Conservation (phyloP, 257 asterid species). For the Nyctanthes arbortristis region DNA sequence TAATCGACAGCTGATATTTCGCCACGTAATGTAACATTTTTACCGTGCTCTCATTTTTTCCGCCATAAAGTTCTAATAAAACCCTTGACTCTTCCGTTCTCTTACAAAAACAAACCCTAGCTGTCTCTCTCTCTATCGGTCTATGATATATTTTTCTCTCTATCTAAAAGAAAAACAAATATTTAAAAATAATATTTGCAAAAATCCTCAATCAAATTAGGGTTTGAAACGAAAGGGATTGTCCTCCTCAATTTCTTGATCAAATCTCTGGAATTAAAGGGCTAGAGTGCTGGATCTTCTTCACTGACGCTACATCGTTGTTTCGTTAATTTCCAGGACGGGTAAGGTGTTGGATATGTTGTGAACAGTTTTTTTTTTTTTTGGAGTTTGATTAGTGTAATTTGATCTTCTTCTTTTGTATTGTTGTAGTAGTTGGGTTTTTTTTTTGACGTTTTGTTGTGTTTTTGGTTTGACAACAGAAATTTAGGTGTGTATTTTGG, state of each 20-base stretch:
- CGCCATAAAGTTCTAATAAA: conserved; percentile 28
- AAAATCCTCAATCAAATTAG: conserved; percentile 53
- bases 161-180: conserved; percentile 21
- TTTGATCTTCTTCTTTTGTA: conserved; percentile 30
- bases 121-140: conserved; percentile 31
- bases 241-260: conserved; percentile 29
- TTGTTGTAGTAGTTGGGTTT: conserved; percentile 22
- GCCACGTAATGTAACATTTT: conserved; percentile 35
- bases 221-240: conserved; percentile 60
- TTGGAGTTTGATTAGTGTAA: conserved; percentile 16
- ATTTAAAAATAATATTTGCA: conserved; percentile 15
- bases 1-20: not conserved
- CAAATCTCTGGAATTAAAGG: too few species aligned
- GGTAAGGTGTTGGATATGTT: conserved; percentile 33
- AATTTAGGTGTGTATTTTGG: conserved; percentile 26
- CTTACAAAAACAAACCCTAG: conserved; percentile 53
- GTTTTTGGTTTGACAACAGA: conserved; percentile 26
- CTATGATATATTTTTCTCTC: conserved; percentile 23
- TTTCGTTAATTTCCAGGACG: conserved; percentile 44
- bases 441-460: not conserved
- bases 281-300: conserved; percentile 48
- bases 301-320: conserved; percentile 31
- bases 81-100: conserved; percentile 20
- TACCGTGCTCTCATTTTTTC: conserved; percentile 13
- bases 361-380: conserved; percentile 23